phyloP scores from a whole-genome alignment of 2,329 filamentous ascomycete genomes.

The Didymella pinodella region DNA sequence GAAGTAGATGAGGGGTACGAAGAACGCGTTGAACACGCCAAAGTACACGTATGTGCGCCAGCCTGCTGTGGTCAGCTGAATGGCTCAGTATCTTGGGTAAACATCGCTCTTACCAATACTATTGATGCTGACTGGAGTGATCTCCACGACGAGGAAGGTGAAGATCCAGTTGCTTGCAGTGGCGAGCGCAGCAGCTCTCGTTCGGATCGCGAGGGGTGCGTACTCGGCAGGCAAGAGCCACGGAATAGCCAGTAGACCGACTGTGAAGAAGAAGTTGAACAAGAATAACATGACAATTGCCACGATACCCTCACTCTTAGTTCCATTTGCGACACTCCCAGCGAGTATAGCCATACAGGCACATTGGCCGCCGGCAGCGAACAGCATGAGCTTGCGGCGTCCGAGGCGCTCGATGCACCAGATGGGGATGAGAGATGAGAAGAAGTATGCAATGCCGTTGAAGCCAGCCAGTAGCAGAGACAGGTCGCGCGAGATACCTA shows the following conservation, averaged over 20 bases:
- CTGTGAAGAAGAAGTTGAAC: background rate
- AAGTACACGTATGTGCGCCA: background rate
- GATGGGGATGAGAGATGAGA: conserved; percentile 50
- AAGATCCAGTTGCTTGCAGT: conserved; percentile 21
- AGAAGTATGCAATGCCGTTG: conserved; percentile 46
- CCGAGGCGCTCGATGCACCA: conserved; percentile 51
- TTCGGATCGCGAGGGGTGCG: background rate
- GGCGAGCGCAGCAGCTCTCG: conserved; percentile 14
- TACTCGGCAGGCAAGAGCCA: background rate
- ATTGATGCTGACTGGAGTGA: conserved; percentile 16
- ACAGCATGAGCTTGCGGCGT: conserved; percentile 41
- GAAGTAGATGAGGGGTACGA: background rate
- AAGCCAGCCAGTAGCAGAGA: background rate
- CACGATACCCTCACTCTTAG: background rate
- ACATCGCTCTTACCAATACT: conserved; percentile 32
- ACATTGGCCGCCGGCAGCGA: conserved; percentile 39
- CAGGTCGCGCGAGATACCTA: background rate
- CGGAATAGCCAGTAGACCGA: background rate
- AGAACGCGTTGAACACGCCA: background rate
- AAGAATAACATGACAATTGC: background rate
- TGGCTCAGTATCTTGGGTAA: background rate
- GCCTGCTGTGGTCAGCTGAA: background rate
- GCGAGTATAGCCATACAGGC: background rate
- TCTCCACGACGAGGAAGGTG: conserved; percentile 21
- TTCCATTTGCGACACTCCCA: background rate